Evolutionary conservation across 352 stramenopile genomes (phyloP).

Genomic region (Globisporangium rhizosaccharum): DNA sequence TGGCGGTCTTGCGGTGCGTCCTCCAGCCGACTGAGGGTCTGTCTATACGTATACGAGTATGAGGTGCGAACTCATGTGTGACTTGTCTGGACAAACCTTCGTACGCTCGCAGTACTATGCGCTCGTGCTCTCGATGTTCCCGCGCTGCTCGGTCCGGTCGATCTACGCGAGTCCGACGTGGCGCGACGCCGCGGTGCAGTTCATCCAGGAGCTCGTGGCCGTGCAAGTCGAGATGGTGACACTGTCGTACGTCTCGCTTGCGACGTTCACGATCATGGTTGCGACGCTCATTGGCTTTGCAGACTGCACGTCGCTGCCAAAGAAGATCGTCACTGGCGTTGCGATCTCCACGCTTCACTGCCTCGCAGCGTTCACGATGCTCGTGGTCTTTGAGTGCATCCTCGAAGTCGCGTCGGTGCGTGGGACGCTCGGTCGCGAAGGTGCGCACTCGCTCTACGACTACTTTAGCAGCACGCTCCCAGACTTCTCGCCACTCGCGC

Average conservation of each 20-base stretch:
- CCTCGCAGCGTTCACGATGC: conserved; percentile 59
- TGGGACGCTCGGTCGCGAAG: conserved; percentile 55
- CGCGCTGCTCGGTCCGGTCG: conserved; percentile 75
- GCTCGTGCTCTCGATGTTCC: conserved; percentile 91
- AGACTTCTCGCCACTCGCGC: conserved; percentile 52
- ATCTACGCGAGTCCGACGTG: conserved; percentile 62
- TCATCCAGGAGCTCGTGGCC: conserved; percentile 45
- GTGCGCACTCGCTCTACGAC: conserved; percentile 65
- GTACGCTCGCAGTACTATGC: conserved; percentile 74
- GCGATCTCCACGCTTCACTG: conserved; percentile 51
- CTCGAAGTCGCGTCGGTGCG: conserved; percentile 67
- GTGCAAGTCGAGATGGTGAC: conserved; percentile 69
- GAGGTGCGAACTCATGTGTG: not conserved
- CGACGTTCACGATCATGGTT: conserved; percentile 52
- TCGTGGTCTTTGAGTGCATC: conserved; percentile 78
- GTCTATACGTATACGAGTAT: not conserved
- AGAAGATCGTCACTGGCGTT: conserved; percentile 47
- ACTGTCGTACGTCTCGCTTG: conserved; percentile 69
- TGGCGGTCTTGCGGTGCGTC: conserved; percentile 71
- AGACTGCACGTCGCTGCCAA: conserved; percentile 62
- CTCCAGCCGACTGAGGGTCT: not conserved
- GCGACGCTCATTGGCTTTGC: conserved; percentile 59
- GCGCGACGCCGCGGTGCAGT: conserved; percentile 30
- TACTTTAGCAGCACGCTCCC: conserved; percentile 77
- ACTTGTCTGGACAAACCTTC: not conserved